These are phyloP conservation scores for Boletus vinaceobasis DNA, from an alignment of 768 basidiomycete genomes.

Conservation along the genomic window DNA sequence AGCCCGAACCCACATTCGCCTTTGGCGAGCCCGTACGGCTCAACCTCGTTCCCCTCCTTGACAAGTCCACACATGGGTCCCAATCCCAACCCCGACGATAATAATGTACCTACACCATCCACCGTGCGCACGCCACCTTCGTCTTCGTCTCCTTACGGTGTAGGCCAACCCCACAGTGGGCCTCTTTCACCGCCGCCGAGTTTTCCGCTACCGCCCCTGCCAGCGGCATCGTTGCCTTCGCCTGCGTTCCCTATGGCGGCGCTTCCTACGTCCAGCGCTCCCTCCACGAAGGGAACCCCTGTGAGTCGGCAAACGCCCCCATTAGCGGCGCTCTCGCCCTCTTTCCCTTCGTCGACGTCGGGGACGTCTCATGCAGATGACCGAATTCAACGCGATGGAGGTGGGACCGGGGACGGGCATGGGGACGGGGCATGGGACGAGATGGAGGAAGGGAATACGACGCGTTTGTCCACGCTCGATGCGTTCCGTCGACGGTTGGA, in stretches of 20 bases:
- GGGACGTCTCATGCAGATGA: not conserved
- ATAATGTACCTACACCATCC: not conserved
- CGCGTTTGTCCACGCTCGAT: constrained; percentile 24
- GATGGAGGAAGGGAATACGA: constrained; percentile 17
- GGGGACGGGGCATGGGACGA: constrained; percentile 1
- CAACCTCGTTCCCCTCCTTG: not conserved
- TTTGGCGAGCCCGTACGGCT: not conserved
- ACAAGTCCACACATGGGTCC: not conserved
- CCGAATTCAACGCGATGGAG: not conserved
- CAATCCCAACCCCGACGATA: not conserved
- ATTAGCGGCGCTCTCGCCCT: constrained; percentile 4
- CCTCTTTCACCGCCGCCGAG: constrained; percentile 26
- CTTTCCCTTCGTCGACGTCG: constrained; percentile 9
- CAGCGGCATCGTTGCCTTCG: constrained; percentile 11
- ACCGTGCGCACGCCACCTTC: constrained; percentile 6
- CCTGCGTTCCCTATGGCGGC: constrained; percentile 3
- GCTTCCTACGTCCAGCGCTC: not conserved
- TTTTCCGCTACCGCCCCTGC: constrained; percentile 21
- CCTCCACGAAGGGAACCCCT: not conserved
- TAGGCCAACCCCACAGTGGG: not conserved
- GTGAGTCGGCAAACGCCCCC: constrained; percentile 21
- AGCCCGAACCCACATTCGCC: constrained; percentile 1
- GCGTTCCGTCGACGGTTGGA: constrained; percentile 21
- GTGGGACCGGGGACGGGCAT: not conserved
- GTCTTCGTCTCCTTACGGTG: not conserved